Evolutionary conservation across 495 filamentous ascomycete species (phyloP), one percentile per base, ranked within the genome.

Genomic region (Penicillium steckii): DNA sequence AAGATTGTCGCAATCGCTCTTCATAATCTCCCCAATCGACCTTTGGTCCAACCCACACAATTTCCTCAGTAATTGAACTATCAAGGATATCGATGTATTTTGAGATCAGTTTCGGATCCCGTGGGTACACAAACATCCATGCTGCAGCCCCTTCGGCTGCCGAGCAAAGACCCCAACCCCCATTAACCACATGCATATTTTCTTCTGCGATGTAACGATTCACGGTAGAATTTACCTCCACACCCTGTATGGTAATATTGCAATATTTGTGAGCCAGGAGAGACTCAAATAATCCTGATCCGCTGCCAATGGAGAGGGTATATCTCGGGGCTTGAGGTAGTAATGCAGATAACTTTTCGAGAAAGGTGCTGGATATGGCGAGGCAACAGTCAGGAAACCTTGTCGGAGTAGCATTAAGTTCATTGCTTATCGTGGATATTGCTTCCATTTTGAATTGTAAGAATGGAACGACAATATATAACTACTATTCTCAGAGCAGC

Each of bases 101-200:
- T 1, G 44, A 44, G 5, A 83, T 47, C 18, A 84, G 52, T 23
- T 59, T 65, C 4, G 71, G 65, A 12, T 79, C 64, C n/a, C 78
- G 68, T 1, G 81, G 81, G 46, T 83, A 84, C 9, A 83, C 73
- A 64, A 82, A 81, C 64, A 84, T 61, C 77, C 79, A 78, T 19
- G 73, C 69, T 1, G 41, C 41, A 2, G 79, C 78, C 18, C 66
- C 51, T 12, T 51, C 50, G 13, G 75, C 74, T 1, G 62, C 42
- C 2, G 59, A 12, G 44, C 64, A 57, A 6, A 78, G 53, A n/a
- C 61, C 68, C 61, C 77, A 74, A 1, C 73, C 74, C 12, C 74
- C 77, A 4, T 44, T 41, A 26, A 83, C 79, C 7, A 67, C 54
- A 18, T 73, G 52, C 49, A 80, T 60, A 12, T 70, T 56, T 38